phyloP scores from a whole-genome alignment of 192 early-diverging fungal species.

The Neocallimastix lanati region DNA sequence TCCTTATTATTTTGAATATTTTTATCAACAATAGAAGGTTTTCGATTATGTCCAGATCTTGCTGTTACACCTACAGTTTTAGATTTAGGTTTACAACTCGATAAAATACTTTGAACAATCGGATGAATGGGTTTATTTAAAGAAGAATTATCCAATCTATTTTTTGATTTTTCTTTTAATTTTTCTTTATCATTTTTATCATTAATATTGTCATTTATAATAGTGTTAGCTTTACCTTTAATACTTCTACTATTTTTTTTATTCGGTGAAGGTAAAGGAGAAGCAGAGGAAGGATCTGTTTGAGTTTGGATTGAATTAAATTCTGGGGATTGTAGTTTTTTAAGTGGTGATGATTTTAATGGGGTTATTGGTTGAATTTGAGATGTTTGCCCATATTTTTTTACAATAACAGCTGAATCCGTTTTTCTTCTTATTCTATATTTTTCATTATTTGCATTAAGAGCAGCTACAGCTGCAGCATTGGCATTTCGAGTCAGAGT shows the following conservation, averaged over 20 bases:
- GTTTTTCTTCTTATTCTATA: background rate
- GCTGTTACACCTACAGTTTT: background rate
- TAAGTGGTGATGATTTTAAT: background rate
- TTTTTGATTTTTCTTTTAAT: no score
- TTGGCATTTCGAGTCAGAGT: no score
- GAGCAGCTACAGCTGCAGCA: no score
- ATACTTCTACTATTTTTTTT: background rate
- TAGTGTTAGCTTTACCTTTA: no score
- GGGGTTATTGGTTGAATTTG: no score
- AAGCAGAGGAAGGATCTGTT: no score
- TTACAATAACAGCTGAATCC: background rate
- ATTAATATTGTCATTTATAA: no score
- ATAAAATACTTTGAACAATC: background rate
- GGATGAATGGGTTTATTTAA: no score
- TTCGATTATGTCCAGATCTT: background rate
- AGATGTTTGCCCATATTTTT: background rate
- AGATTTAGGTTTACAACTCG: background rate
- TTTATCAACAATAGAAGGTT: background rate
- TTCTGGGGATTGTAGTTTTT: background rate
- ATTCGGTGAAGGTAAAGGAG: background rate
- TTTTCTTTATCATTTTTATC: no score
- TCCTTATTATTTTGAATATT: background rate
- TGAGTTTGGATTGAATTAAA: no score
- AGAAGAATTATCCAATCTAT: no score
- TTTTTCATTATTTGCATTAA: background rate